phyloP scores from a whole-genome alignment of 352 stramenopile species.

The Phytophthora fragariaefolia region DNA sequence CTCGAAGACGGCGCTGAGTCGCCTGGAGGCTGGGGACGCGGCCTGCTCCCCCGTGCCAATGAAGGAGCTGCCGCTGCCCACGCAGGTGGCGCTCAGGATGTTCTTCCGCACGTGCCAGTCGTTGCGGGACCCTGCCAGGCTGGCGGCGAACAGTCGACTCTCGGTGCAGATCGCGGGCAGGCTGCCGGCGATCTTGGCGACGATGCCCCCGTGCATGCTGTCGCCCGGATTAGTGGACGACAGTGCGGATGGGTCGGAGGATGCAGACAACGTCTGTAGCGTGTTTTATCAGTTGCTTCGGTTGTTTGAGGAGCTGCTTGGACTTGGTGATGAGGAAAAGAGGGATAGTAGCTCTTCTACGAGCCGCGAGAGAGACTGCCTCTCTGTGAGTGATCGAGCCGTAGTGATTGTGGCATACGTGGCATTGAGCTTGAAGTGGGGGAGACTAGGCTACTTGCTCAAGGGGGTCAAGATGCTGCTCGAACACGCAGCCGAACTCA shows the following conservation, averaged over 20 bases:
- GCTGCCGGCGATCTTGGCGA: conserved; percentile 62
- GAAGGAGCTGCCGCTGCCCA: conserved; percentile 56
- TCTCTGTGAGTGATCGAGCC: conserved; percentile 38
- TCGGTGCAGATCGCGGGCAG: conserved; percentile 57
- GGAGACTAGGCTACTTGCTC: conserved; percentile 59
- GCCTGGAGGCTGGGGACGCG: not conserved
- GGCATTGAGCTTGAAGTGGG: conserved; percentile 75
- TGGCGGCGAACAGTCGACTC: conserved; percentile 39
- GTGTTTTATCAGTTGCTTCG: conserved; percentile 66
- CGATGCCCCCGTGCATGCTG: conserved; percentile 60
- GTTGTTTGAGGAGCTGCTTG: conserved; percentile 52
- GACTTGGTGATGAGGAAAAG: conserved; percentile 3
- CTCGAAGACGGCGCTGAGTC: conserved; percentile 18
- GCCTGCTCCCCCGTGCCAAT: conserved; percentile 33
- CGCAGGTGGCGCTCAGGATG: conserved; percentile 68
- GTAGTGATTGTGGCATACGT: conserved; percentile 59
- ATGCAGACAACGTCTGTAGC: conserved; percentile 29
- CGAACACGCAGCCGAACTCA: conserved; percentile 26
- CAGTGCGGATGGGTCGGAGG: not conserved
- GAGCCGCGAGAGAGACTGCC: not conserved
- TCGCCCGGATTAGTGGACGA: conserved; percentile 52
- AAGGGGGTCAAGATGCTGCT: conserved; percentile 49
- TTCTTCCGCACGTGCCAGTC: conserved; percentile 77
- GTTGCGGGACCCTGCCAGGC: conserved; percentile 38
- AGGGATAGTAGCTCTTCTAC: not conserved